Conservation (phyloP, 2,329 filamentous ascomycete species). For the Aspergillus piperis region DNA sequence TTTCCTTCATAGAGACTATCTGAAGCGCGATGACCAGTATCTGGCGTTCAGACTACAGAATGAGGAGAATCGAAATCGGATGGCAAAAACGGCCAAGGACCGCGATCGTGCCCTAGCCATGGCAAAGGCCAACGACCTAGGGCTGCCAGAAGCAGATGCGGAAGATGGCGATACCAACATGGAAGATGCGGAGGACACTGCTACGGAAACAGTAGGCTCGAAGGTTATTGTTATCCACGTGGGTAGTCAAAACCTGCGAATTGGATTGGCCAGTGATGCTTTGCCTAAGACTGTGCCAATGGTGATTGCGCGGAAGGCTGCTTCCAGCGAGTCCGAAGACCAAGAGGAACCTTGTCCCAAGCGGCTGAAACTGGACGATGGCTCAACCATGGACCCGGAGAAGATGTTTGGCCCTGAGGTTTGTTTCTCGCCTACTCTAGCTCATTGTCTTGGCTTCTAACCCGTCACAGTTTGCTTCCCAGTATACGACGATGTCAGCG, state of each 20-base stretch:
- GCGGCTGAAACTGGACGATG: constrained; percentile 60
- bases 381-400: constrained; percentile 58
- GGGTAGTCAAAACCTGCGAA: constrained; percentile 90
- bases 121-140: constrained; percentile 66
- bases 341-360: constrained; percentile 76
- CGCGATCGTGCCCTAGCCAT: constrained; percentile 82
- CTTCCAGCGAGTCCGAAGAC: constrained; percentile 78
- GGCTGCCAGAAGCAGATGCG: constrained; percentile 51
- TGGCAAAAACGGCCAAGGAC: constrained; percentile 84
- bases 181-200: constrained; percentile 55
- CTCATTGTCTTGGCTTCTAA: not conserved
- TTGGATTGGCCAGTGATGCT: constrained; percentile 94
- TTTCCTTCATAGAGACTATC: constrained; percentile 70
- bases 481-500: constrained; percentile 77
- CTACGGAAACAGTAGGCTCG: constrained; percentile 69
- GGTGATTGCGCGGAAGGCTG: constrained; percentile 79
- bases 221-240: constrained; percentile 95
- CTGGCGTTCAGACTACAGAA: constrained; percentile 84
- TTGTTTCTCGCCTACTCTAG: constrained; percentile 38
- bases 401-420: constrained; percentile 85
- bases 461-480: constrained; percentile 54
- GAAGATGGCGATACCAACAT: constrained; percentile 59
- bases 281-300: constrained; percentile 92
- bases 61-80: constrained; percentile 79
- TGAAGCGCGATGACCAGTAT: constrained; percentile 97